Evolutionary conservation across 257 asterid species (phyloP).

Genomic region (Jacaranda mimosifolia): DNA sequence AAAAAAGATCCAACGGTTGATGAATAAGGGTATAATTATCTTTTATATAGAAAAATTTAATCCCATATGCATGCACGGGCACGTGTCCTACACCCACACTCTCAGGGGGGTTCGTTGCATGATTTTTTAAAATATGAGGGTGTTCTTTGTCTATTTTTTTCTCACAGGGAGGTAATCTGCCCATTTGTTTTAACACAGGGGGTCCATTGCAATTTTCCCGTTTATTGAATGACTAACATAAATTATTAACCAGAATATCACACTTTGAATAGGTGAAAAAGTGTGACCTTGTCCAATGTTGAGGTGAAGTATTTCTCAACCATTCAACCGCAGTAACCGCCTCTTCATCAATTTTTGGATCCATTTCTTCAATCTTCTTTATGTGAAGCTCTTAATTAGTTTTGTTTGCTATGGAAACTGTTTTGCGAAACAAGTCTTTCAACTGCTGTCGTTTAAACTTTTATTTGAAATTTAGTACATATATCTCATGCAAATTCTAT

Average conservation of each 20-base stretch:
- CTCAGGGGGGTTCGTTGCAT: too few relatives aligned
- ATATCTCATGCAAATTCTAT: constrained; percentile 16
- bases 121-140: too few relatives aligned
- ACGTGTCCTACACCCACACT: too few relatives aligned
- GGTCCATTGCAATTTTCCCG: too few relatives aligned
- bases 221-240: constrained; percentile 1
- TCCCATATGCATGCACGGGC: too few relatives aligned
- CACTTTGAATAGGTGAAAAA: neutral
- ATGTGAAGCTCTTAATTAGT: neutral
- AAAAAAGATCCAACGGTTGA: too few relatives aligned
- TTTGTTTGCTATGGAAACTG: neutral
- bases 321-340: neutral
- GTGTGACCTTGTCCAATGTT: neutral
- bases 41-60: too few relatives aligned
- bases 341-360: neutral
- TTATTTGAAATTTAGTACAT: neutral
- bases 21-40: too few relatives aligned
- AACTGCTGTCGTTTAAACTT: neutral
- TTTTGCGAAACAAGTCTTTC: neutral
- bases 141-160: too few relatives aligned
- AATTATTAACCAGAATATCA: neutral
- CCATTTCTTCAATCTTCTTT: neutral
- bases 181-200: too few relatives aligned
- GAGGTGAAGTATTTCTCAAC: neutral
- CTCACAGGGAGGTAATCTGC: too few relatives aligned